Base-by-base conservation (phyloP, 2,329 filamentous ascomycete genomes). In the Penicillium sp. region DNA sequence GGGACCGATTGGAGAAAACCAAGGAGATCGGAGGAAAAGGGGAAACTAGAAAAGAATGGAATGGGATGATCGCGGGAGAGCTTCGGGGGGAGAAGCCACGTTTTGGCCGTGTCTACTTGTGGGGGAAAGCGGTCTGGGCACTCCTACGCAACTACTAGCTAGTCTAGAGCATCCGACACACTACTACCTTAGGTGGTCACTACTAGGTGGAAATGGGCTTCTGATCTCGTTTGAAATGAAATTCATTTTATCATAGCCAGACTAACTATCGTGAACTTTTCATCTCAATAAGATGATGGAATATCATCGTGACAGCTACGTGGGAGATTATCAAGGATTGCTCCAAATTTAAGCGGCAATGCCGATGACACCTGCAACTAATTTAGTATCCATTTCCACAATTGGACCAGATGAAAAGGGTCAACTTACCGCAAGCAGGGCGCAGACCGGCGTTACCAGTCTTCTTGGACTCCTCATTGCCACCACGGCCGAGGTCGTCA, bases 401-500 rank as follows among this genome's bases (percentile, higher is more conserved):
- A n/a, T 10, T n/a, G n/a, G n/a, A 49, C 18, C 13, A 17, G 23
- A 3, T 7, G 4, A 39, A 10, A 40, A 24, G 34, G 1, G 40
- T 27, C 13, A 32, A 76, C 84, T 73, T 84, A 90, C 94, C 94
- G 80, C 94, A 99, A 74, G 94, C 94, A 73, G 94, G 94, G 72
- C 94, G 90, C 66, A 80, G 76, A 68, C 94, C 94, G 72, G 94
- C 94, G 75, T 97, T 99, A 65, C 94, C 94, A 62, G 94, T 99
- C 88, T 95, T 97, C 83, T 95, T 91, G 70, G 91, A 96, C 82
- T 97, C 91, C 79, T 93, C 90, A 80, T 90, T 87, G 66, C 80
- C 90, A 69, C 91, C 91, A 83, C 89, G 90, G 77, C 94, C 94
- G 61, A 99, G 90, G 73, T 99, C 94, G 73, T 99, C 94, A 64